Evolutionary conservation across 2,329 filamentous ascomycete species (phyloP).

Genomic region (Clarireedia homoeocarpa): DNA sequence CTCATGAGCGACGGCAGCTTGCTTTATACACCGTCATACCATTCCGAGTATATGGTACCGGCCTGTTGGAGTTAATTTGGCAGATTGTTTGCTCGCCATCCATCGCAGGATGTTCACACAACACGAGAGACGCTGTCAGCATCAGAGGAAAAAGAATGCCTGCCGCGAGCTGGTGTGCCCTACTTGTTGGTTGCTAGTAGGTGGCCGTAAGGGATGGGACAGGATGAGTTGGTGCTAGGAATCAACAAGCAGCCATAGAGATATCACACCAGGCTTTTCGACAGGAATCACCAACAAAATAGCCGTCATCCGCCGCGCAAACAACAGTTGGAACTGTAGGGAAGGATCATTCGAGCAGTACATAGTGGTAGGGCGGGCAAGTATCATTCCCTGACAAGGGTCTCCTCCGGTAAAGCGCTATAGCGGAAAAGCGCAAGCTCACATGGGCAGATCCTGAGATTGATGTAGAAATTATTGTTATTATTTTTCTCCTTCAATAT

Average conservation of each 20-base stretch:
- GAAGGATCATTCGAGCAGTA: conserved; percentile 15
- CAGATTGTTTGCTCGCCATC: conserved; percentile 24
- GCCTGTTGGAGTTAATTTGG: conserved; percentile 22
- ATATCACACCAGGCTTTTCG: conserved; percentile 17
- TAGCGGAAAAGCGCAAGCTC: conserved; percentile 16
- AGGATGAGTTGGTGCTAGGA: conserved; percentile 19
- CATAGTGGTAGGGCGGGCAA: conserved; percentile 19
- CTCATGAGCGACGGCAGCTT: conserved; percentile 21
- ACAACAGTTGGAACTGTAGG: conserved; percentile 8
- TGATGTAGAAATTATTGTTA: conserved; percentile 4
- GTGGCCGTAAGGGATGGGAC: conserved; percentile 15
- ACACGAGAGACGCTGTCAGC: neutral
- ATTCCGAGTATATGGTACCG: conserved; percentile 27
- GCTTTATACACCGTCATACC: conserved; percentile 28
- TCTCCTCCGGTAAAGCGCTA: conserved; percentile 14
- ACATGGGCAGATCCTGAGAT: conserved; percentile 20
- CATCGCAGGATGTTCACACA: conserved; percentile 16
- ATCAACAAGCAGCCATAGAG: conserved; percentile 17
- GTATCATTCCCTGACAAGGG: conserved; percentile 20
- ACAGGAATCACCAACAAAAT: conserved; percentile 14
- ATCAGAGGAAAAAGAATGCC: conserved; percentile 14
- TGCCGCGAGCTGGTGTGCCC: conserved; percentile 18
- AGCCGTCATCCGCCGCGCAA: conserved; percentile 17
- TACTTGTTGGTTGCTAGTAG: conserved; percentile 20
- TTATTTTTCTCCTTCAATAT: neutral